phyloP scores from a whole-genome alignment of 352 stramenopile genomes.

The Phytophthora macrochlamydospora region DNA sequence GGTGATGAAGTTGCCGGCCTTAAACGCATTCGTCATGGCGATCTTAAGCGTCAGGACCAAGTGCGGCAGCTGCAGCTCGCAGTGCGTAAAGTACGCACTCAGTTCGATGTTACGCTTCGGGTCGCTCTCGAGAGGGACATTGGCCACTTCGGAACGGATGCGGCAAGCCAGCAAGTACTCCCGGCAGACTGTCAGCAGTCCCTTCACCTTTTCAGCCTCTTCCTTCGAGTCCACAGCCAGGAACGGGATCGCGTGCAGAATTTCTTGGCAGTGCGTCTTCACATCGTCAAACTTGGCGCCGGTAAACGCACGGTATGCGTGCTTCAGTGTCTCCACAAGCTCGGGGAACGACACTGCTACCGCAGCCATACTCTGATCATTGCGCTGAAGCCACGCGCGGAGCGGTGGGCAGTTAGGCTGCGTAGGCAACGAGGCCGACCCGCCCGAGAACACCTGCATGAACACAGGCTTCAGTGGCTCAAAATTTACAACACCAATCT shows the following conservation, averaged over 20 bases:
- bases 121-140: conserved; percentile 68
- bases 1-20: conserved; percentile 99
- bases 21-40: conserved; percentile 99
- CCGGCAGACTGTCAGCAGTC: conserved; percentile 95
- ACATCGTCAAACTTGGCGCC: conserved; percentile 98
- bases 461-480: conserved; percentile 93
- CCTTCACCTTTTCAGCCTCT: conserved; percentile 94
- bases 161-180: conserved; percentile 99
- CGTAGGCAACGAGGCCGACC: conserved; percentile 79
- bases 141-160: conserved; percentile 91
- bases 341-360: conserved; percentile 89
- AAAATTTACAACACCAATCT: conserved; percentile 99
- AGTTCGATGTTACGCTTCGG: conserved; percentile 95
- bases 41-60: conserved; percentile 98
- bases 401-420: conserved; percentile 84
- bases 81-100: conserved; percentile 99
- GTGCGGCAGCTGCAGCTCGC: conserved; percentile 97
- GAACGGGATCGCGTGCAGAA: conserved; percentile 96
- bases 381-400: conserved; percentile 83
- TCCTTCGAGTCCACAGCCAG: conserved; percentile 92
- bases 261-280: conserved; percentile 91
- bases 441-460: conserved; percentile 83
- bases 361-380: conserved; percentile 87
- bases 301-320: conserved; percentile 97
- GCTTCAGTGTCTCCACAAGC: conserved; percentile 94